Base-by-base conservation (phyloP, 2,329 filamentous ascomycete genomes). In the Fusarium subglutinans region DNA sequence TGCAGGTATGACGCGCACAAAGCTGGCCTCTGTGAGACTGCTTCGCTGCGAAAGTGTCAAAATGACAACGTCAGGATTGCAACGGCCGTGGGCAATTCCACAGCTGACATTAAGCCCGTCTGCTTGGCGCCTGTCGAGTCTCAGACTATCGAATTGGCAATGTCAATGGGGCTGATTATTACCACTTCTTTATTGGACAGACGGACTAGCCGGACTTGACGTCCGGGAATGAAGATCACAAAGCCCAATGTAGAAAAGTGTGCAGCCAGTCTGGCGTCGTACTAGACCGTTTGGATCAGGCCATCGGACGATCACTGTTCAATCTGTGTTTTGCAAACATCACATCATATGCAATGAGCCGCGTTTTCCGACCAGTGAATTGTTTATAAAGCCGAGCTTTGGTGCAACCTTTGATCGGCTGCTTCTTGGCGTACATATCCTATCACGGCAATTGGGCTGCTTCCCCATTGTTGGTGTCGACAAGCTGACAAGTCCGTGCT, bases 1-100 rank as follows among this genome's bases (percentile, higher is more conserved):
- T 70, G 48, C 41, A 50, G 40, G 28, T 66, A 70, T 70, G 68
- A 70, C 68, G 68, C 54, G 67, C 61, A 56, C 61, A 47, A 24
- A 24, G 37, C 40, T 26, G 54, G 44, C 43, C 54, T 51, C 40
- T 56, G 54, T 66, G 61, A 56, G 50, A 70, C 54, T 26, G 10
- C 14, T 40, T 17, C 38, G 33, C 24, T 38, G 30, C 14, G 5
- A 48, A 51, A 43, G 26, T 43, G 51, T 28, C 35, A 43, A 30
- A 41, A 55, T 55, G 15, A 30, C 37, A 55, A 44, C 61, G 54
- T 53, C 48, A 66, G 48, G 30, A 60, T 66, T 60, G 33, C 54
- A 51, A 37, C 35, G 13, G 37, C 24, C 2, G 20, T 40, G 18
- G 12, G n/a, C 43, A 41, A 66, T 66, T 70, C 45, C 66, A 57